A percentile compares a stretch with the other conserved stretches of the same genome.
These are phyloP conservation scores for Penicillium pulvis DNA, from an alignment of 495 filamentous ascomycete genomes.

Conservation along the genomic window DNA sequence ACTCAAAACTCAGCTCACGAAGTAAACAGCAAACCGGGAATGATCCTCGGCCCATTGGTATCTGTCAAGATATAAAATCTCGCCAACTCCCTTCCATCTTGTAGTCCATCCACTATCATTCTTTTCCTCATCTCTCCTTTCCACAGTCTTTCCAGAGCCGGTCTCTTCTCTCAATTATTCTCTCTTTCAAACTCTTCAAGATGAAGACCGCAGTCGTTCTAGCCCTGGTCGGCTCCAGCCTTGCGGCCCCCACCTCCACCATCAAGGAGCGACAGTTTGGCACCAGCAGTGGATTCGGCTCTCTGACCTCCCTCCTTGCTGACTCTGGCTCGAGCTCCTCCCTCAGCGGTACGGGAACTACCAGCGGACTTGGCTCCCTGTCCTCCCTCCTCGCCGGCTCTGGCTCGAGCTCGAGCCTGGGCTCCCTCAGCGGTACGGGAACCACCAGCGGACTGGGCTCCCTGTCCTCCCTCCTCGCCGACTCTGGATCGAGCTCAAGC, in stretches of 20 bases:
- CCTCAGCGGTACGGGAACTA: neutral
- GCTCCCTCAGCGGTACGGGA: neutral
- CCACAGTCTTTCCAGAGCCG: constrained; percentile 17
- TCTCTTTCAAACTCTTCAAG: constrained; percentile 6
- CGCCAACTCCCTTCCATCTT: neutral
- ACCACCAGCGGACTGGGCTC: neutral
- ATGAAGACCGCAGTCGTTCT: constrained; percentile 32
- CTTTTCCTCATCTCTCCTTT: neutral
- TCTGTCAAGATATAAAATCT: neutral
- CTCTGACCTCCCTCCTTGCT: constrained; percentile 16
- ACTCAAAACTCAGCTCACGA: neutral
- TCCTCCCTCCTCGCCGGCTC: neutral
- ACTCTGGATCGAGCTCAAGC: too few relatives aligned
- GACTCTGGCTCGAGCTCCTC: neutral
- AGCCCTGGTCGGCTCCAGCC: constrained; percentile 23
- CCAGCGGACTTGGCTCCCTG: neutral
- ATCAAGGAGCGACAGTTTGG: constrained; percentile 23
- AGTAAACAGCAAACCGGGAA: neutral
- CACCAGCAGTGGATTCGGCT: constrained; percentile 19
- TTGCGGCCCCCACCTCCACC: constrained; percentile 33
- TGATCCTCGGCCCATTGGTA: neutral
- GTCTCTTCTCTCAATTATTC: constrained; percentile 15
- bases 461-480: neutral
- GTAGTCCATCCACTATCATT: neutral
- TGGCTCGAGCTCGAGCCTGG: neutral